Evolutionary conservation across 2,329 filamentous ascomycete species (phyloP), one percentile per base, ranked within the genome.

Genomic region (Exophiala dermatitidis): DNA sequence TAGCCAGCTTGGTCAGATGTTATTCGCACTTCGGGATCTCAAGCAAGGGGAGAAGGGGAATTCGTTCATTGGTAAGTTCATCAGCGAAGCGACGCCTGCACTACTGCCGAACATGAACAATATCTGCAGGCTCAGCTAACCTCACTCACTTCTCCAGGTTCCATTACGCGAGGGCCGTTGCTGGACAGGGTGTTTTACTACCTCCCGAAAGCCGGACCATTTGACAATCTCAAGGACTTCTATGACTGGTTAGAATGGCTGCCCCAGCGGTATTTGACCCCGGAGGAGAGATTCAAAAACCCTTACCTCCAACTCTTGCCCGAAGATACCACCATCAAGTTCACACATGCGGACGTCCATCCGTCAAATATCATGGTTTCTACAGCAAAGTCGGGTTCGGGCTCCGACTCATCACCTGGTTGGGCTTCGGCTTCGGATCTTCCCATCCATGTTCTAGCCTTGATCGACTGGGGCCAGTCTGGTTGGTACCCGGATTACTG

Each of bases 341-440:
- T 68, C 46, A 69, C 66, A 5, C 67, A 69, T 56, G 62, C 59
- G 29, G 68, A 71, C 60, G 62, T 71, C 34, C 65, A 69, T 56
- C 65, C 48, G 32, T 66, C 62, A 40, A 70, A 69, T 40, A 62
- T 70, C 37, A 63, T 69, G n/a, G 41, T 68, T 28, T 62, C 62
- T 12, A 58, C 60, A 3, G 19, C 19, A 19, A 19, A 19, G 19
- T 19, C 19, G 19, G 19, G 19, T 19, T 19, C 19, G 19, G 19
- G 19, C 19, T 19, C 19, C 19, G 19, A 19, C 19, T 19, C 19
- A 19, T 12, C 52, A 19, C 30, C 52, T 9, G 40, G 26, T 33
- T 19, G 12, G 29, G n/a, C 30, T 47, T 47, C 45, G 30, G 33
- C n/a, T 46, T 29, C 62, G 0, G 19, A 19, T 2, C 19, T 2